Evolutionary conservation across 768 basidiomycete species (phyloP), one percentile per base, ranked within the genome.

Genomic region (Mycena latifolia): DNA sequence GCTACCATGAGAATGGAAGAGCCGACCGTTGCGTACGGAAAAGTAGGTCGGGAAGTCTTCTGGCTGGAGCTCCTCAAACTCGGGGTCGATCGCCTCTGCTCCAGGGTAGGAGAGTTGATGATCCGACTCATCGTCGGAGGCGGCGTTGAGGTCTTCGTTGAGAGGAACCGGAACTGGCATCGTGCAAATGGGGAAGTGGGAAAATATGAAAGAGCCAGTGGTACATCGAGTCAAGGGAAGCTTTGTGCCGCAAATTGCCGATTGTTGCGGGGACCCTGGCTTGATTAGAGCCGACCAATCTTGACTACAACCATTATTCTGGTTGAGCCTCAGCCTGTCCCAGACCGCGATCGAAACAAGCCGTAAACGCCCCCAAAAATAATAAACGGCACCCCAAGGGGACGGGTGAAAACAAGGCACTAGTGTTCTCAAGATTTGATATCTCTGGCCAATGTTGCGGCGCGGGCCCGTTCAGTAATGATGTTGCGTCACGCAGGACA

Each of bases 81-180:
- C n/a, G n/a, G n/a, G n/a, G n/a, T n/a, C n/a, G n/a, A n/a, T n/a
- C n/a, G n/a, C n/a, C n/a, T n/a, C n/a, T n/a, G n/a, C n/a, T n/a
- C n/a, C n/a, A n/a, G n/a, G n/a, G n/a, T n/a, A n/a, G n/a, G n/a
- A 22, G 27, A 48, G 25, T 58, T 66, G 71, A 31, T 27, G 52
- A 9, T 76, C 74, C 10, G 83, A 81, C 24, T 78, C 84, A 1
- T 81, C 77, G 62, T 84, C 82, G 22, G 81, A 83, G 57, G n/a
- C 20, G 35, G 45, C 18, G 31, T 35, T 45, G 22, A 67, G 70
- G 31, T 82, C 80, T 69, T 79, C 77, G 65, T 77, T 77, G 10
- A 63, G 67, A 59, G 55, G 57, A 14, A 31, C 37, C 12, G 67
- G 58, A 33, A 48, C n/a, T 17, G 53, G 35, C 65, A 52, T 55